Base-by-base conservation (phyloP, 1,284 basidiomycete genomes). In the Marasmius oreades region DNA sequence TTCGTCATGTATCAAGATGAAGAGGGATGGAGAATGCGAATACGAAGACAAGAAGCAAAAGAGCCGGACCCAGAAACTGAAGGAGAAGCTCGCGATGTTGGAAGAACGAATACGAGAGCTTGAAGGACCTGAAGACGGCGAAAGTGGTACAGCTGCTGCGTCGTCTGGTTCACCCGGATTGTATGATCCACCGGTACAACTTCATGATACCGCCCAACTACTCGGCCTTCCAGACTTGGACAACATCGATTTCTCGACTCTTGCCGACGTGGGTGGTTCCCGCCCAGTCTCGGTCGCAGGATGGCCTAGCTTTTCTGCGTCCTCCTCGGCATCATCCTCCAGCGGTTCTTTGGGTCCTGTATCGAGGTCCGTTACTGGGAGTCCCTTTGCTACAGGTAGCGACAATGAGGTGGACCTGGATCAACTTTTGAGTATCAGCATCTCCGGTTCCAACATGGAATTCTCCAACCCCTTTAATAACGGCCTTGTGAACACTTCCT, bases 41-140 rank as follows among this genome's bases (percentile, higher is more conserved):
- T 86, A 84, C 69, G 81, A 85, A 63, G 83, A 85, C 65, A 79
- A 77, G 66, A 78, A 78, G 62, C 78, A 78, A 57, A 83, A 84
- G 65, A 84, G 80, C 63, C 77, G 82, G 24, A 85, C 83, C 1
- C 79, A 84, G 64, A 73, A 81, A 26, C 70, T 86, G 33, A 80
- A 79, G 61, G 81, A 84, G 61, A 82, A 82, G 64, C 72, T 84
- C 51, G 70, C 72, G 7, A 70, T 76, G 55, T 74, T 85, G 28
- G 81, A 84, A 65, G 72, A 74, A 22, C 75, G 80, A 42, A 70
- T 86, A 43, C 77, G 76, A 22, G 78, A 85, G 64, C 73, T 85
- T 7, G 81, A 83, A 62, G 66, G 67, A 24, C 65, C 69, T 54
- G 60, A 62, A 31, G 62, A 64, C 42, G 59, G 57, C 36, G 66